These are phyloP conservation scores for Backusella tuberculispora DNA, from an alignment of 192 early-diverging fungal genomes.

Conservation along the genomic window DNA sequence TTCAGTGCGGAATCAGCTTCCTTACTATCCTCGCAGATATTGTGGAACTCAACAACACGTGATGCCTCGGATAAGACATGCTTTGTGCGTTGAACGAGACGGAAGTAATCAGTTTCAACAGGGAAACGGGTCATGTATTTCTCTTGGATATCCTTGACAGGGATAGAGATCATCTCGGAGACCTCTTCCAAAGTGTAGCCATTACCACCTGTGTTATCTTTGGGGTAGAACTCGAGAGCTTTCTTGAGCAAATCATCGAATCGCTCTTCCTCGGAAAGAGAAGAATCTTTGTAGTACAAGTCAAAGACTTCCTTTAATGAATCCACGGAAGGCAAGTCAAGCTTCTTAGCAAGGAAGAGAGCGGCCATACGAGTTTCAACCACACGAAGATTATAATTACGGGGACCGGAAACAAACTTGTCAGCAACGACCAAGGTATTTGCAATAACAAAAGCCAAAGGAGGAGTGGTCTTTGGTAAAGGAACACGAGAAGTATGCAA, in stretches of 20 bases:
- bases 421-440: slow-evolving; percentile 86
- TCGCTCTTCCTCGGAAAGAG: slow-evolving; percentile 28
- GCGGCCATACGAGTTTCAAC: slow-evolving; percentile 87
- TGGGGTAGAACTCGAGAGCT: slow-evolving; percentile 31
- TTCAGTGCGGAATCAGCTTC: slow-evolving; percentile 36
- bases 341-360: slow-evolving; percentile 56
- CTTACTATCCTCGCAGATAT: slow-evolving; percentile 50
- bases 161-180: slow-evolving; percentile 39
- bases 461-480: slow-evolving; percentile 58
- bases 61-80: slow-evolving; percentile 83
- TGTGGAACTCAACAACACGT: slow-evolving; percentile 76
- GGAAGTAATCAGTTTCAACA: slow-evolving; percentile 62
- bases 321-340: slow-evolving; percentile 46
- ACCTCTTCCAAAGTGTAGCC: slow-evolving; percentile 47
- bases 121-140: slow-evolving; percentile 44
- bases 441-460: slow-evolving; percentile 82
- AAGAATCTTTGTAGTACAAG: slow-evolving; percentile 45
- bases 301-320: slow-evolving; percentile 51
- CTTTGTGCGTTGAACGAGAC: slow-evolving; percentile 75
- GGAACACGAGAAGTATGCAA: slow-evolving; percentile 62
- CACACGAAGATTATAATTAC: slow-evolving; percentile 92
- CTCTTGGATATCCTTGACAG: slow-evolving; percentile 40
- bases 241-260: slow-evolving; percentile 32
- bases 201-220: slow-evolving; percentile 40
- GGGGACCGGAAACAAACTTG: slow-evolving; percentile 85